Conservation (phyloP, 306 rosid species). For the Vicia villosa region DNA sequence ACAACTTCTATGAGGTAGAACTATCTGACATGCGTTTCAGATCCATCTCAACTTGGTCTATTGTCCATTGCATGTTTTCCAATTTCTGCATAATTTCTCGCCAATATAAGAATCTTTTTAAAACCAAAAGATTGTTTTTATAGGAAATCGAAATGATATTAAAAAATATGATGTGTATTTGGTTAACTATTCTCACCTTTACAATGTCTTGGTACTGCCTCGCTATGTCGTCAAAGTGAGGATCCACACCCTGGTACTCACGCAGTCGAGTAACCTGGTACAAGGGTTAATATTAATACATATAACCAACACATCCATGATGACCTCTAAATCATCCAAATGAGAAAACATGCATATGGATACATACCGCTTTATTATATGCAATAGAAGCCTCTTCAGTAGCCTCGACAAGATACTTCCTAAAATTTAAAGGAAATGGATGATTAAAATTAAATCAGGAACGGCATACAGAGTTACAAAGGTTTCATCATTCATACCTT, state of each 20-base stretch:
- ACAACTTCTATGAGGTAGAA: conserved; percentile 40
- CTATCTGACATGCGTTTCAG: conserved; percentile 70
- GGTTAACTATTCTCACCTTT: conserved; percentile 47
- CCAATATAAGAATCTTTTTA: not conserved
- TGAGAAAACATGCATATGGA: conserved; percentile 7
- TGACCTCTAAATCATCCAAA: conserved; percentile 5
- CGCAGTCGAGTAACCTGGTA: conserved; percentile 79
- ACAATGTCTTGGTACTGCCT: conserved; percentile 82
- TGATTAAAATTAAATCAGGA: conserved; percentile 19
- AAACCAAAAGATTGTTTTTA: not conserved
- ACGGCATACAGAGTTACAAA: conserved; percentile 13
- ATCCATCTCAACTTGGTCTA: conserved; percentile 92
- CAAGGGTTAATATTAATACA: conserved; percentile 11
- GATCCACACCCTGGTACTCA: conserved; percentile 95
- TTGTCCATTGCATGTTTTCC: conserved; percentile 95
- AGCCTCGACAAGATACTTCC: conserved; percentile 89
- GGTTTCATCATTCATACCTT: conserved; percentile 50
- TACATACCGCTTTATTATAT: conserved; percentile 70
- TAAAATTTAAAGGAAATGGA: conserved; percentile 34
- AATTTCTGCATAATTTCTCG: conserved; percentile 60
- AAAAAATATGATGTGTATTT: not conserved
- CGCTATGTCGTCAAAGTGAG: conserved; percentile 82
- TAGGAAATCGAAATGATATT: conserved; percentile 4
- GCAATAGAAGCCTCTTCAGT: conserved; percentile 87
- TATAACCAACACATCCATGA: conserved; percentile 24